Percentiles rank a stretch among this genome's conserved stretches.
Evolutionary conservation across 1,284 basidiomycete genomes (phyloP).

Genomic region (Malassezia furfur): DNA sequence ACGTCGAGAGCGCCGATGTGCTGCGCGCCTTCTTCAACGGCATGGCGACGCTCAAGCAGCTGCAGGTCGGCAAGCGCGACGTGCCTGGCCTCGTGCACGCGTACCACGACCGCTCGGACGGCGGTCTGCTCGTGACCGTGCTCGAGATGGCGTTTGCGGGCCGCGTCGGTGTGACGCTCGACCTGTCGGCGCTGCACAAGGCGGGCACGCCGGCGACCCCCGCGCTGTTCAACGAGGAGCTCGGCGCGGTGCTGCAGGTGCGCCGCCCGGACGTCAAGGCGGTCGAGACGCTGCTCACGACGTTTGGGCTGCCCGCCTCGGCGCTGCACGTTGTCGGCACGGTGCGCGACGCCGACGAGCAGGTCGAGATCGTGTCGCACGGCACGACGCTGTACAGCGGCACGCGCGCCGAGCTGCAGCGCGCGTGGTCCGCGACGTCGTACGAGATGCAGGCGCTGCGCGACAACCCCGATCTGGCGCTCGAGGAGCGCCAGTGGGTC

Average conservation of each 20-base stretch:
- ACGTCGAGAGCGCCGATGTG: conserved; percentile 68
- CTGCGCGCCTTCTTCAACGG: conserved; percentile 75
- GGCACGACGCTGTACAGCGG: conserved; percentile 21
- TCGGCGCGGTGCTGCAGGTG: conserved; percentile 86
- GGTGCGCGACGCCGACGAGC: conserved; percentile 51
- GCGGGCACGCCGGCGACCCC: conserved; percentile 52
- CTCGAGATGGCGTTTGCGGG: conserved; percentile 97
- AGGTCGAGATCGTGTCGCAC: conserved; percentile 51
- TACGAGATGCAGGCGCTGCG: conserved; percentile 80
- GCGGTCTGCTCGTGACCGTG: conserved; percentile 80
- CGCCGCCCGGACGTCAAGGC: conserved; percentile 57
- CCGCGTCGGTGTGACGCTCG: conserved; percentile 64
- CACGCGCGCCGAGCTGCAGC: conserved; percentile 64
- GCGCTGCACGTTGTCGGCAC: conserved; percentile 68
- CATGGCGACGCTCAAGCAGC: conserved; percentile 60
- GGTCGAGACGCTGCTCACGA: conserved; percentile 59
- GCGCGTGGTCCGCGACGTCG: conserved; percentile 86
- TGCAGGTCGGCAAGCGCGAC: conserved; percentile 44
- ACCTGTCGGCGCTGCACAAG: conserved; percentile 55
- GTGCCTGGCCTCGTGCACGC: conserved; percentile 67
- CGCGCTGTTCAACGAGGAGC: conserved; percentile 86
- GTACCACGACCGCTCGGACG: conserved; percentile 96
- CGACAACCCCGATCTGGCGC: conserved; percentile 69
- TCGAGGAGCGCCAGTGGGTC: conserved; percentile 76
- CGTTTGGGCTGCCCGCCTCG: conserved; percentile 63